Base-by-base conservation (phyloP, 805 yeast genomes). In the Starmerella sp. region DNA sequence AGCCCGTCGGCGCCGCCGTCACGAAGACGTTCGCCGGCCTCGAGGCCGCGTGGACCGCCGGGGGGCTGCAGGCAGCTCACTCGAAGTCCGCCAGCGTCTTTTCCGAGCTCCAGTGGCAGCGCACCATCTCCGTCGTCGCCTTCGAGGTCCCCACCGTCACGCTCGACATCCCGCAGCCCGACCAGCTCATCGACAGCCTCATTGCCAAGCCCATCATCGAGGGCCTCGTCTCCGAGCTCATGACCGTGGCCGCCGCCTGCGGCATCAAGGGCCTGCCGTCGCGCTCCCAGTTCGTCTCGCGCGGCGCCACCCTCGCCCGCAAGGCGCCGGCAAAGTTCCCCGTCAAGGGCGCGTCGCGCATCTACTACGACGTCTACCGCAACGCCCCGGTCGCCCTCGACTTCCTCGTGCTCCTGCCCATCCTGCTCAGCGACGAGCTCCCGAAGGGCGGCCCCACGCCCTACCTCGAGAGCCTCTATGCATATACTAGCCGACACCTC, bases 391-490 rank as follows among this genome's bases (percentile, higher is more conserved):
- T 86, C 57, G 80, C 83, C 57, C 73, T 85, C 43, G 97, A 90
- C 70, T 74, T 88, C 65, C 72, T 88, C 44, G 71, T 90, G 53
- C 76, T 90, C 58, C 95, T 88, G 65, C 95, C 96, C 5, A 90
- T 90, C 52, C 72, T 90, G 54, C 73, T 89, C 55, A 95, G 93
- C n/a, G 96, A 89, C 70, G 96, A 89, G 66, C 79, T 79, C 65
- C 54, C 62, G 13, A 62, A 62, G 53, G 82, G 84, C 49, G 82
- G 88, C 53, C 83, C 84, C 66, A 87, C 96, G 0, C 96, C 97
- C 2, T 90, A 90, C 67, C 74, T 90, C 67, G 97, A 90, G 70
- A 86, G 86, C 62, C 71, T 87, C 55, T 90, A 87, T 66, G 88
- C 95, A 7, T 60, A 65, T 52, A 53, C 66, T 57, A 59, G 63